These are phyloP conservation scores for Larix kaempferi DNA, from an alignment of 75 land plant genomes.

Conservation along the genomic window DNA sequence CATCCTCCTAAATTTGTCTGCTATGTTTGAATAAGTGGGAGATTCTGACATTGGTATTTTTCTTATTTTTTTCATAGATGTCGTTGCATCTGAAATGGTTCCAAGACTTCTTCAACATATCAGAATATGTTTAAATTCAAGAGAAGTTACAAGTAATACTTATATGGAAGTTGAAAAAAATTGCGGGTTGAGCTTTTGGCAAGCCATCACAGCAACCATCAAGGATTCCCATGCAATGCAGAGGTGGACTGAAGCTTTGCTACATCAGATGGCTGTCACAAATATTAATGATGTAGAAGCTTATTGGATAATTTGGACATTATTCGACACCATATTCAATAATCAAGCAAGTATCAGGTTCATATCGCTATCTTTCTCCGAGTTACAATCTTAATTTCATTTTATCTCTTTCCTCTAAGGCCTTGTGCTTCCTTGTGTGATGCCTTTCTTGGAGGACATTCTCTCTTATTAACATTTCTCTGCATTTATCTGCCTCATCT, in stretches of 20 bases:
- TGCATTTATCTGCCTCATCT: no score
- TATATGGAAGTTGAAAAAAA: slow-evolving; percentile 19
- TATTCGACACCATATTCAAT: slow-evolving; percentile 34
- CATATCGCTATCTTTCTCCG: neutral
- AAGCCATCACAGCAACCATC: slow-evolving; percentile 38
- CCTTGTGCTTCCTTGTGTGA: neutral
- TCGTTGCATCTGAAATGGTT: slow-evolving; percentile 43
- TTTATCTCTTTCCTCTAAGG: neutral
- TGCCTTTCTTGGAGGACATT: neutral
- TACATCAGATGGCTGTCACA: slow-evolving; percentile 44
- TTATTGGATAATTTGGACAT: slow-evolving; percentile 62
- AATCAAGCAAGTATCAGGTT: slow-evolving; percentile 49
- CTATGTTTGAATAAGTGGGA: no score
- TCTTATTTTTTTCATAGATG: slow-evolving; percentile 40
- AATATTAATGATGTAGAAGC: slow-evolving; percentile 60
- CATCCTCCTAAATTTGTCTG: no score
- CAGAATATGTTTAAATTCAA: slow-evolving; percentile 15
- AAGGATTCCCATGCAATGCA: slow-evolving; percentile 80
- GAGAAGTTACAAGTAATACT: neutral
- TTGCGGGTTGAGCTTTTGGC: slow-evolving; percentile 51
- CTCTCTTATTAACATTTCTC: no score
- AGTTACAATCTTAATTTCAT: neutral
- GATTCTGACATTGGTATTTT: no score
- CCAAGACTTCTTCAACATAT: slow-evolving; percentile 42
- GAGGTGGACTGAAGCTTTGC: slow-evolving; percentile 65